Conservation (phyloP, 2,329 filamentous ascomycete species). For the Ophiocordyceps unilateralis region DNA sequence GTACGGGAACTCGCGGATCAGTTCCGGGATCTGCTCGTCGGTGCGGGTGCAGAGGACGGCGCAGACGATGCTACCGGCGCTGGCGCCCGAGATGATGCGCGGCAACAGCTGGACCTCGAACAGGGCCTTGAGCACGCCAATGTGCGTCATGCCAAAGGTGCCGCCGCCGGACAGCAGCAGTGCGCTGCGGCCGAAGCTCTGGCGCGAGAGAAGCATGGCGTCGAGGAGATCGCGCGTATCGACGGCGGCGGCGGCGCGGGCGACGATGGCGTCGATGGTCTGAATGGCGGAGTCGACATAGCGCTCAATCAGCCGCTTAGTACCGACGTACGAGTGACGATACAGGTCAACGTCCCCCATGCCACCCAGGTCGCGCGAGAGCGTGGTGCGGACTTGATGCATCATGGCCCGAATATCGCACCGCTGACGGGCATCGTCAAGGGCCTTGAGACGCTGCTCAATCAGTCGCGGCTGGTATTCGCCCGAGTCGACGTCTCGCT, state of each 20-base stretch:
- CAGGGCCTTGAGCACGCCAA: constrained; percentile 70
- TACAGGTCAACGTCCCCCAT: constrained; percentile 78
- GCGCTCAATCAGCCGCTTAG: constrained; percentile 69
- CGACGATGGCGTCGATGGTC: constrained; percentile 56
- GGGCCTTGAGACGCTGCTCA: constrained; percentile 47
- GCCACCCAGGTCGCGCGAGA: constrained; percentile 66
- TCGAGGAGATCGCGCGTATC: constrained; percentile 46
- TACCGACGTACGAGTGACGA: constrained; percentile 68
- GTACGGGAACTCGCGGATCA: constrained; percentile 55
- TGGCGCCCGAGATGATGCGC: constrained; percentile 74
- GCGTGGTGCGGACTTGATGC: constrained; percentile 59
- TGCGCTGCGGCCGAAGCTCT: constrained; percentile 73
- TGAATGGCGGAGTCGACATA: constrained; percentile 68
- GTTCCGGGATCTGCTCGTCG: constrained; percentile 57
- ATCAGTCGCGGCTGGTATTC: constrained; percentile 61
- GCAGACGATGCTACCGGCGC: constrained; percentile 74
- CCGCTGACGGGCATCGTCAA: constrained; percentile 56
- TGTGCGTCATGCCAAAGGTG: constrained; percentile 83
- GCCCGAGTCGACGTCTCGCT: constrained; percentile 39
- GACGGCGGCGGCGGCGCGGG: constrained; percentile 34
- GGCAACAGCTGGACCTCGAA: constrained; percentile 61
- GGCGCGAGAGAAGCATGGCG: constrained; percentile 51
- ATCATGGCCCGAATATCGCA: constrained; percentile 64
- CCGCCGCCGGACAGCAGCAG: constrained; percentile 71
- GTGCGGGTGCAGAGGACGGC: constrained; percentile 63